A percentile compares a stretch with the other conserved stretches of the same genome.
phyloP scores from a whole-genome alignment of 495 filamentous ascomycete species.

The Pyronema omphalodes region DNA sequence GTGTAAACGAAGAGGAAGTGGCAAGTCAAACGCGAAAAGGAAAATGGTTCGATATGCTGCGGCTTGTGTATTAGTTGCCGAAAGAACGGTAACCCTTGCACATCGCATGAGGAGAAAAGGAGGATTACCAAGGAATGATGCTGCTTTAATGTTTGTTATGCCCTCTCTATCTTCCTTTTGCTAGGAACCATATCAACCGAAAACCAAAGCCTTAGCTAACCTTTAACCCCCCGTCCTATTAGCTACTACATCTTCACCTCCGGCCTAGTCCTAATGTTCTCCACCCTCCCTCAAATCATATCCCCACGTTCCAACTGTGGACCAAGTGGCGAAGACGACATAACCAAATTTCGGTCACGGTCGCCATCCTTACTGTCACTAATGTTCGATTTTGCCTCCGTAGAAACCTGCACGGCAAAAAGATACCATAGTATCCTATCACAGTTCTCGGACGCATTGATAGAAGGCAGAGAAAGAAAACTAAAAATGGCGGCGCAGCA shows the following conservation, averaged over 20 bases:
- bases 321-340: background rate
- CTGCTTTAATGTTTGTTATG: background rate
- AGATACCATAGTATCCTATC: constrained; percentile 2
- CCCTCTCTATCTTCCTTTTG: background rate
- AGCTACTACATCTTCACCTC: constrained; percentile 7
- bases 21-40: background rate
- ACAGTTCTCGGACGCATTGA: background rate
- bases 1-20: background rate
- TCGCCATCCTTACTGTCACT: background rate
- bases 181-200: background rate
- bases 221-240: background rate
- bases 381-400: background rate
- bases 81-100: background rate
- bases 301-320: background rate
- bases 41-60: constrained; percentile 5
- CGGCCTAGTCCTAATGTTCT: constrained; percentile 2
- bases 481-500: background rate
- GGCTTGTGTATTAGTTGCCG: constrained; percentile 5
- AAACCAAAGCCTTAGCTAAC: background rate
- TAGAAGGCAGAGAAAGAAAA: background rate
- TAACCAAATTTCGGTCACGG: background rate
- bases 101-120: background rate
- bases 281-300: constrained; percentile 1
- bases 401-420: constrained; percentile 1
- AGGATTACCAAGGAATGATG: constrained; percentile 1